Conservation (phyloP, 2,329 filamentous ascomycete genomes). For the Aspergillus sp. region DNA sequence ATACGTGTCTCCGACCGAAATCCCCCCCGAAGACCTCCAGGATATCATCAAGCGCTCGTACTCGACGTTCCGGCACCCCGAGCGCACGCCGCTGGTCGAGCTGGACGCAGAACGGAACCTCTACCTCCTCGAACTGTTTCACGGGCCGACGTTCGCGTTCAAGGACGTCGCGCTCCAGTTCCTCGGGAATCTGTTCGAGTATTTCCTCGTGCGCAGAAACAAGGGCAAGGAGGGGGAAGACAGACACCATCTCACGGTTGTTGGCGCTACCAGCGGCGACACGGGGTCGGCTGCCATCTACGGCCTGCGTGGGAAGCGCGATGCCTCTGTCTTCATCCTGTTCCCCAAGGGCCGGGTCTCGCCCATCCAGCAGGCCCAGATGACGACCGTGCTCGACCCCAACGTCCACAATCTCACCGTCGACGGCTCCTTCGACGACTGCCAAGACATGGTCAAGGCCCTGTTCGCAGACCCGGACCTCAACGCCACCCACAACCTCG, state of each 20-base stretch:
- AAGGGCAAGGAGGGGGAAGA: constrained; percentile 40
- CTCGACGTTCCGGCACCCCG: constrained; percentile 70
- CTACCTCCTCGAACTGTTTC: constrained; percentile 87
- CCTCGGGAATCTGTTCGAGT: constrained; percentile 74
- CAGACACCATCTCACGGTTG: constrained; percentile 72
- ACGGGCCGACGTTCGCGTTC: constrained; percentile 91
- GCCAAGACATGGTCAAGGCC: constrained; percentile 91
- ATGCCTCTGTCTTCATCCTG: constrained; percentile 92
- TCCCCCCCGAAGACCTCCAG: constrained; percentile 69
- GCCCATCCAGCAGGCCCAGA: constrained; percentile 89
- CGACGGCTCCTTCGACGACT: constrained; percentile 89
- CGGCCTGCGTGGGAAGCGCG: constrained; percentile 87
- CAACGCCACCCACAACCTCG: constrained; percentile 74
- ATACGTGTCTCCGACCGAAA: constrained; percentile 77
- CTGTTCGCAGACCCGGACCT: constrained; percentile 79
- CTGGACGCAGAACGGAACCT: constrained; percentile 63
- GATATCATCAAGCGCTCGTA: constrained; percentile 78
- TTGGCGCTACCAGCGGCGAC: constrained; percentile 76
- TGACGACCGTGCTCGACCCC: constrained; percentile 83
- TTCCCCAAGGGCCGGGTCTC: constrained; percentile 85
- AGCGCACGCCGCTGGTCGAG: constrained; percentile 71
- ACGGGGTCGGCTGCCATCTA: constrained; percentile 96
- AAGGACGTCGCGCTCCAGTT: constrained; percentile 93
- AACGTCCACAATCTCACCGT: constrained; percentile 92
- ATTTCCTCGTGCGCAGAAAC: constrained; percentile 38